Percentiles rank a stretch among this genome's conserved stretches.
Conservation (phyloP, 805 yeast species). For the Yamadazyma kitorensis region DNA sequence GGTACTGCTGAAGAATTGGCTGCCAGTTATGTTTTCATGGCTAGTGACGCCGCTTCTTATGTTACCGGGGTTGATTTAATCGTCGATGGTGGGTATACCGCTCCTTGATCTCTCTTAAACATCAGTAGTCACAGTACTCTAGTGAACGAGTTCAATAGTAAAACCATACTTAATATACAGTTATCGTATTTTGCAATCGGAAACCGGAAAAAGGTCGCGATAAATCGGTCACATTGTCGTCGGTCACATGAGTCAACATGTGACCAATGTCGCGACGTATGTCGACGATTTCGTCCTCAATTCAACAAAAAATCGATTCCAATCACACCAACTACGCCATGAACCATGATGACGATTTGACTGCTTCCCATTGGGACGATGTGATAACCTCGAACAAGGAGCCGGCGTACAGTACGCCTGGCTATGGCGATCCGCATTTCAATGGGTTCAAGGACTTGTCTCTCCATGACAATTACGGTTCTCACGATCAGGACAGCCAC, state of each 20-base stretch:
- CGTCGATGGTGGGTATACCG: conserved; percentile 48
- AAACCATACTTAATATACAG: too few species aligned
- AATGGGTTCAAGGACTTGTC: conserved; percentile 20
- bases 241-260: too few species aligned
- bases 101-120: too few species aligned
- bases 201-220: too few species aligned
- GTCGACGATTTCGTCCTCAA: too few species aligned
- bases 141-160: too few species aligned
- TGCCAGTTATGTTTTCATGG: conserved; percentile 46
- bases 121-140: too few species aligned
- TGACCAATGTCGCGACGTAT: too few species aligned
- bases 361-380: conserved; percentile 64
- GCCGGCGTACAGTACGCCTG: conserved; percentile 2
- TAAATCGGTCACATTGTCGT: too few species aligned
- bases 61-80: conserved; percentile 45
- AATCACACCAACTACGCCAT: conserved; percentile 10
- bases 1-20: conserved; percentile 42
- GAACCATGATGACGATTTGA: conserved; percentile 47
- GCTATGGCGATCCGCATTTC: conserved; percentile 12
- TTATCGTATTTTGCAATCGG: too few species aligned
- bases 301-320: too few species aligned
- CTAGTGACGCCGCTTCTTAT: conserved; percentile 42
- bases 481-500: conserved; percentile 4
- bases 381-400: conserved; percentile 39
- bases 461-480: conserved; percentile 11